These are phyloP conservation scores for Penicillium flavigenum DNA, from an alignment of 495 filamentous ascomycete species.

Conservation along the genomic window DNA sequence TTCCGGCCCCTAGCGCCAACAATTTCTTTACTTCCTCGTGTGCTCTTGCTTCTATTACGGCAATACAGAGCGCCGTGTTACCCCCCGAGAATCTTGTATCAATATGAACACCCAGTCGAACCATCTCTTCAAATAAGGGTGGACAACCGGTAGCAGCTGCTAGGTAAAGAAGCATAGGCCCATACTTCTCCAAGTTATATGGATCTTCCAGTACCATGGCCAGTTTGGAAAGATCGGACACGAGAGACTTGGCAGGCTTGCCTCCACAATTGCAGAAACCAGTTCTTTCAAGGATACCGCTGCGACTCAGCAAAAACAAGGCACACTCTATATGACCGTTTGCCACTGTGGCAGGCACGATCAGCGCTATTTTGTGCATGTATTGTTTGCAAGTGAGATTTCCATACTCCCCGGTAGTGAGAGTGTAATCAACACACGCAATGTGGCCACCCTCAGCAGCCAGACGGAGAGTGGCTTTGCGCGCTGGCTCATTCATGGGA, in stretches of 20 bases:
- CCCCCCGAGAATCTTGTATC: not conserved
- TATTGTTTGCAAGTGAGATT: not conserved
- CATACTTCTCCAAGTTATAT: not conserved
- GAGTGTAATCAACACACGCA: not conserved
- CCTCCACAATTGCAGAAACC: not conserved
- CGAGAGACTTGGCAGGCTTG: not conserved
- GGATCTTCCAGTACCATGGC: not conserved
- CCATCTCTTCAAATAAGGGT: not conserved
- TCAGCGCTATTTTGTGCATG: not conserved
- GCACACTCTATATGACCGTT: not conserved
- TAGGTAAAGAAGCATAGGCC: slow-evolving; percentile 1
- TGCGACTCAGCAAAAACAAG: not conserved
- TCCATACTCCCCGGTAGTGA: not conserved
- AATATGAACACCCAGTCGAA: not conserved
- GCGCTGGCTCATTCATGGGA: not conserved
- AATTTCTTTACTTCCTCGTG: not conserved
- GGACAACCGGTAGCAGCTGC: not conserved
- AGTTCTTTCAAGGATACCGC: not conserved
- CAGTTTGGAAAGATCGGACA: not conserved
- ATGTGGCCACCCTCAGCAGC: not conserved
- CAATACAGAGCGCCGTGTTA: not conserved
- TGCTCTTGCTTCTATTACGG: not conserved
- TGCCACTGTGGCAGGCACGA: not conserved
- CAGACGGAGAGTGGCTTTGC: not conserved
- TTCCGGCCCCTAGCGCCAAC: not conserved